phyloP scores from a whole-genome alignment of 1,284 basidiomycete genomes.

The Pseudozyma thailandica region DNA sequence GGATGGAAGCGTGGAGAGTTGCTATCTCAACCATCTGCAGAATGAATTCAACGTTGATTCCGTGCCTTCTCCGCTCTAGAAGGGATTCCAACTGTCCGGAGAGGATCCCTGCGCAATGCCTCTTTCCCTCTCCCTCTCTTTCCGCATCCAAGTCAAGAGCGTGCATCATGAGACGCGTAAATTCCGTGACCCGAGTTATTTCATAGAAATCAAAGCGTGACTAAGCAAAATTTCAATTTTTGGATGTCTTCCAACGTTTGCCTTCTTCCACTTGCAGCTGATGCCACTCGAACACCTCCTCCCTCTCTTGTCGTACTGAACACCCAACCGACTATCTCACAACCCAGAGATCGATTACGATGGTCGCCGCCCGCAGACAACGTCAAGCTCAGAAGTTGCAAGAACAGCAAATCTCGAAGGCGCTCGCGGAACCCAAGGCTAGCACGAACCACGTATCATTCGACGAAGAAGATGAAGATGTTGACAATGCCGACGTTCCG shows the following conservation, averaged over 20 bases:
- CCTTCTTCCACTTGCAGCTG: background rate
- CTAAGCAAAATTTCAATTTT: constrained; percentile 36
- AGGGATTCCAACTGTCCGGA: constrained; percentile 6
- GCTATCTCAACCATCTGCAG: background rate
- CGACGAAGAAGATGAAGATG: constrained; percentile 37
- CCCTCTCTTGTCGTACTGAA: background rate
- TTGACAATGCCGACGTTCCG: background rate
- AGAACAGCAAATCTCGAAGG: constrained; percentile 45
- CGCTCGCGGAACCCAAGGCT: constrained; percentile 22
- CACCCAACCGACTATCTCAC: background rate
- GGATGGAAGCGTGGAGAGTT: constrained; percentile 1
- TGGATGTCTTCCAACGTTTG: constrained; percentile 10
- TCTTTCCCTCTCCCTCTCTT: background rate
- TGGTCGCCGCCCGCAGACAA: constrained; percentile 34
- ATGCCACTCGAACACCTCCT: background rate
- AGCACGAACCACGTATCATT: constrained; percentile 35
- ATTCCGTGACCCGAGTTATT: constrained; percentile 29
- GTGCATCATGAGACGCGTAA: constrained; percentile 20
- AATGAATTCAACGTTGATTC: background rate
- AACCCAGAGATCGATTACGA: background rate
- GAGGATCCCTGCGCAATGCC: constrained; percentile 4
- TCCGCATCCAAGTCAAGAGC: background rate
- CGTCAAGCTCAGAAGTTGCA: constrained; percentile 39
- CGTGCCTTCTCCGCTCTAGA: constrained; percentile 3
- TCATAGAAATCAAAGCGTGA: constrained; percentile 10